These are phyloP conservation scores for Blepharisma japonicum DNA, from an alignment of 73 alveolate genomes.

Conservation along the genomic window DNA sequence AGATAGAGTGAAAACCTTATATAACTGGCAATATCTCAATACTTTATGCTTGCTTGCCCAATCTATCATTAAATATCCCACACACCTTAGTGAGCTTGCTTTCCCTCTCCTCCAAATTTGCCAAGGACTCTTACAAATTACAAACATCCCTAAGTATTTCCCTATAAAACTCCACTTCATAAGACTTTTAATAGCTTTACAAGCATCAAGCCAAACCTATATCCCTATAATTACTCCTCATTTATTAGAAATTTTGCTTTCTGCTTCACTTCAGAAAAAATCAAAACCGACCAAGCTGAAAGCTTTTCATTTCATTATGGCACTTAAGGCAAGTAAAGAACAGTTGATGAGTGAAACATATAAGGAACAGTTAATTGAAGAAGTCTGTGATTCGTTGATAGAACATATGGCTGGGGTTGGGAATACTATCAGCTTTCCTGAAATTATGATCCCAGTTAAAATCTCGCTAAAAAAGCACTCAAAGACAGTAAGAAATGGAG, in stretches of 20 bases:
- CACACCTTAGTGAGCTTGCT: neutral
- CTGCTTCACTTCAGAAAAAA: neutral
- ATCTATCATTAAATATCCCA: neutral
- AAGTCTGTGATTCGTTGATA: neutral
- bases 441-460: neutral
- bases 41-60: constrained; percentile 1
- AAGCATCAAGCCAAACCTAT: neutral
- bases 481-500: neutral
- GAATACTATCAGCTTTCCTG: neutral
- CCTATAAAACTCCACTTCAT: constrained; percentile 22
- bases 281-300: neutral
- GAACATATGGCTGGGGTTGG: constrained; percentile 18
- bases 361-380: constrained; percentile 5
- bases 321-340: constrained; percentile 14
- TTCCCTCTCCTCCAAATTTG: neutral
- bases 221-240: constrained; percentile 6
- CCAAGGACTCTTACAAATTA: neutral
- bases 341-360: neutral
- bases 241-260: neutral
- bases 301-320: constrained; percentile 12
- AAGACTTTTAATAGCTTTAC: neutral
- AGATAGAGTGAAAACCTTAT: constrained; percentile 7
- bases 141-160: constrained; percentile 9
- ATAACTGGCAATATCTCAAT: constrained; percentile 18
- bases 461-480: neutral